Percentiles rank a stretch among this genome's conserved stretches.
Conservation (phyloP, 495 filamentous ascomycete species). For the Bacidia gigantensis region DNA sequence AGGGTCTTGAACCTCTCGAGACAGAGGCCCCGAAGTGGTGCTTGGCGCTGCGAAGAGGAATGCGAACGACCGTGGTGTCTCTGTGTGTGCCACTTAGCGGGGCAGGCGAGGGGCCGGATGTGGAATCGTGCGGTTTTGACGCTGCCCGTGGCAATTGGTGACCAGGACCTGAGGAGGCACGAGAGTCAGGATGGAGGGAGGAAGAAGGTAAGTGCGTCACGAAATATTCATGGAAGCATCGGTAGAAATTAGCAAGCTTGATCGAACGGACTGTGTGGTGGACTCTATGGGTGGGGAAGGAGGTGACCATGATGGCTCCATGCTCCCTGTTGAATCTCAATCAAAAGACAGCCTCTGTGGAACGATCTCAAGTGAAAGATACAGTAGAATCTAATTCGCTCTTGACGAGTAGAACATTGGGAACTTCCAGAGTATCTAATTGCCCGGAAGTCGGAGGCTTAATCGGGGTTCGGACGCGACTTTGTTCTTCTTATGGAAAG, state of each 20-base stretch:
- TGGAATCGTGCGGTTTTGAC: conserved; percentile 65
- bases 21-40: conserved; percentile 80
- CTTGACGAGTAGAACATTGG: too few relatives aligned
- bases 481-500: too few relatives aligned
- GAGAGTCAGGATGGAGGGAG: conserved; percentile 80
- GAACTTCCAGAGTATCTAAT: too few relatives aligned
- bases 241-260: conserved; percentile 17
- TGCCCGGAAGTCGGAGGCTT: too few relatives aligned
- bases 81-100: conserved; percentile 38
- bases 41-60: conserved; percentile 83
- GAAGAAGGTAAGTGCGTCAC: conserved; percentile 89
- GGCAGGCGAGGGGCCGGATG: conserved; percentile 39
- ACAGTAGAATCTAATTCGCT: too few relatives aligned
- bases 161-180: conserved; percentile 43
- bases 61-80: conserved; percentile 94
- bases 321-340: neutral
- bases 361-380: too few relatives aligned
- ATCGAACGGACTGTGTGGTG: neutral
- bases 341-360: too few relatives aligned
- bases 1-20: conserved; percentile 64
- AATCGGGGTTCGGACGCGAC: too few relatives aligned
- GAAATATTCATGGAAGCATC: conserved; percentile 88
- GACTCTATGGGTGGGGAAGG: neutral
- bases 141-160: conserved; percentile 76
- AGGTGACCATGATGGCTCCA: neutral